Base-by-base conservation (phyloP, 2,329 filamentous ascomycete genomes). In the Paecilomyces niveus region DNA sequence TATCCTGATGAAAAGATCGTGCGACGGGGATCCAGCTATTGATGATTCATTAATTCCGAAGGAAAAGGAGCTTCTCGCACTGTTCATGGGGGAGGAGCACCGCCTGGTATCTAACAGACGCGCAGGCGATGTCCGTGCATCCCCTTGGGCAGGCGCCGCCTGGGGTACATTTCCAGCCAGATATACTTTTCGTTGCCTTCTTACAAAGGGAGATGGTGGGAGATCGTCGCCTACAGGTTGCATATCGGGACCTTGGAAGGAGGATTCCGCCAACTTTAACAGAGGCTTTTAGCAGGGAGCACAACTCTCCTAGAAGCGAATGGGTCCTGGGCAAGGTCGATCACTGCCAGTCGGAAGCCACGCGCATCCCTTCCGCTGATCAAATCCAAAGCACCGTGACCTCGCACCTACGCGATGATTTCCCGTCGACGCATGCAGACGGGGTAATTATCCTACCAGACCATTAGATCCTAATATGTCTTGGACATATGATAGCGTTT, bases 291-390 rank as follows among this genome's bases (percentile, higher is more conserved):
- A 63, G 61, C 59, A 58, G 56, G 62, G 62, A 57, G 61, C 54
- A 55, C 60, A 60, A 62, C 54, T 62, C 54, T 60, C 58, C 58
- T 60, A 58, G 61, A 60, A 58, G 58, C 60, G 8, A 18, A 45
- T 45, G 39, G 39, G 39, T 45, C 39, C 26, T 45, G 15, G 15
- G n/a, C 8, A 45, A 45, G 39, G 39, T 45, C 39, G 39, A 45
- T 45, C 39, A 45, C 39, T 45, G 18, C 39, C 39, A 45, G 39
- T 45, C 39, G 39, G 39, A 45, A 45, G 39, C 39, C 39, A 45
- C 21, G 39, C n/a, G 18, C 18, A 18, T 9, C 39, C 39, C 39
- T 39, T 18, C 39, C 39, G 39, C 21, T 13, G 15, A 45, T 45
- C 39, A n/a, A 45, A 18, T 45, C 39, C 39, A 45, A 45, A 45